Base-by-base conservation (phyloP, 306 rosid species). In the Quercus aquifolioides region DNA sequence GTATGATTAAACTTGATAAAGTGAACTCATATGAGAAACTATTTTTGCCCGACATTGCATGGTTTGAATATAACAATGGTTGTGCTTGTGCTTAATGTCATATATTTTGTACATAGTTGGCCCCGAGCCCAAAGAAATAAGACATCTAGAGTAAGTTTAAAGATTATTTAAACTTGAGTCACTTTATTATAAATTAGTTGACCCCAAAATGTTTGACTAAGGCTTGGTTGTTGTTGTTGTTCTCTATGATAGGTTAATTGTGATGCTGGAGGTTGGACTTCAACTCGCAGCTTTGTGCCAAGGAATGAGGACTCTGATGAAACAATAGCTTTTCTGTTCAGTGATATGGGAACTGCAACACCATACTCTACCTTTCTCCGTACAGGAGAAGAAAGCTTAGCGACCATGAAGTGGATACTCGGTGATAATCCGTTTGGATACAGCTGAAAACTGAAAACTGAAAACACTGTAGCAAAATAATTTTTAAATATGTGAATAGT, bases 331-430 rank as follows among this genome's bases (percentile, higher is more conserved):
- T 95, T 95, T 77, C 86, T 95, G 69, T 95, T 92, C 28, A 98
- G 99, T 23, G 97, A 91, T 78, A 95, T 95, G 98, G 98, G 98
- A 74, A 80, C 97, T 64, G 84, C 89, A 59, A 88, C 91, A 3
- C 90, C 97, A 3, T 95, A 95, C 85, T 72, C 79, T 6, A 91
- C 99, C 0, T 95, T 87, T 87, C 19, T 80, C 43, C 92, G 94
- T 26, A 89, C 94, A 2, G 96, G 92, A 70, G 97, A 91, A 0
- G 97, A 94, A 81, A 92, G 99, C 89, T 79, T 92, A 57, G 83
- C 92, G 23, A 95, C 99, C n/a, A 69, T 95, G 70, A 91, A 86
- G 85, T 95, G 97, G 99, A 90, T 95, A 83, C 94, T 90, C 28
- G 89, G 98, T 2, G 98, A 95, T 78, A n/a, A n/a, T n/a, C 23